These are phyloP conservation scores for Pythium biforme DNA, from an alignment of 352 stramenopile genomes.

Conservation along the genomic window DNA sequence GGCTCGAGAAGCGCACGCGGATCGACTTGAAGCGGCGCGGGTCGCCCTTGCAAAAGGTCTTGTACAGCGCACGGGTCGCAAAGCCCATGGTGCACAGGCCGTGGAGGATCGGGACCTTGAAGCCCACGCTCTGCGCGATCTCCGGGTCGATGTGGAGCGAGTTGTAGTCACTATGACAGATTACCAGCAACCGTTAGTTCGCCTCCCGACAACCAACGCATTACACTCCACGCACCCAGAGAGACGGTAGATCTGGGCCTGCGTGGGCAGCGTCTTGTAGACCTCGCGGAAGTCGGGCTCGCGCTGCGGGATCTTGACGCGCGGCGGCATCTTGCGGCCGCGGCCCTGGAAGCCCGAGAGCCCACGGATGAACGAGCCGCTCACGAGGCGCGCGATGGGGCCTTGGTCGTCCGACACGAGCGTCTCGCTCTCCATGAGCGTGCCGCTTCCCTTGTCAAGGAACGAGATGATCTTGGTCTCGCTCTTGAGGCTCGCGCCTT, in stretches of 20 bases:
- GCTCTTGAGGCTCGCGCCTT: conserved; percentile 49
- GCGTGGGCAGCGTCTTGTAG: conserved; percentile 64
- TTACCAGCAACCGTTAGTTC: too few species aligned
- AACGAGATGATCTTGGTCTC: conserved; percentile 79
- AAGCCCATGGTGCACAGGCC: conserved; percentile 93
- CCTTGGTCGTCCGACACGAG: conserved; percentile 68
- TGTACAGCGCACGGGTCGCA: conserved; percentile 73
- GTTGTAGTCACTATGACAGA: conserved; percentile 88
- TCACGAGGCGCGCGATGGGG: conserved; percentile 68
- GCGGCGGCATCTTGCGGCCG: conserved; percentile 60
- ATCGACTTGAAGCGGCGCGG: conserved; percentile 78
- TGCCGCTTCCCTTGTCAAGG: conserved; percentile 80
- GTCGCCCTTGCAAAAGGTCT: conserved; percentile 73
- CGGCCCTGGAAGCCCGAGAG: conserved; percentile 74
- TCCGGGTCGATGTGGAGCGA: conserved; percentile 91
- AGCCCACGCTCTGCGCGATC: conserved; percentile 73
- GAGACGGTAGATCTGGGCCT: conserved; percentile 92
- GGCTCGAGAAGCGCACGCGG: conserved; percentile 86
- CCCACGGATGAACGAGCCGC: conserved; percentile 78
- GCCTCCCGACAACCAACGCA: neutral
- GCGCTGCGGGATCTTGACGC: conserved; percentile 73
- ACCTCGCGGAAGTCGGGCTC: conserved; percentile 59
- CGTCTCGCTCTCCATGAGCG: conserved; percentile 86
- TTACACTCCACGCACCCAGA: conserved; percentile 57
- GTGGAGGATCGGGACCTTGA: conserved; percentile 90